These are phyloP conservation scores for Volvariella volvacea DNA, from an alignment of 1,284 basidiomycete genomes.

Conservation along the genomic window DNA sequence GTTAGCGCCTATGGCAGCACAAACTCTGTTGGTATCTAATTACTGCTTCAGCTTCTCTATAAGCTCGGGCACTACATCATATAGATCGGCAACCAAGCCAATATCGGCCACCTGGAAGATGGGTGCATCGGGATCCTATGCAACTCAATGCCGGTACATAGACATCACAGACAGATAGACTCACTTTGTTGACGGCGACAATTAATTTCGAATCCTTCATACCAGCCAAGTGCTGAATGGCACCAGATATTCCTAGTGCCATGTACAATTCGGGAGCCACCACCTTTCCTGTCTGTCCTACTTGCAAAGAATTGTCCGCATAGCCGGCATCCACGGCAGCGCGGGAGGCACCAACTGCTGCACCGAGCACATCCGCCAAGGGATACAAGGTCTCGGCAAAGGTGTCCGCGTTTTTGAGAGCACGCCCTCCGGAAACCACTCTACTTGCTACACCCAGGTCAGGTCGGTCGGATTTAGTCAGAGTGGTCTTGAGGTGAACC, in stretches of 20 bases:
- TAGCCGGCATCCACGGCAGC: slow-evolving; percentile 99
- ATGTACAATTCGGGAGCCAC: slow-evolving; percentile 95
- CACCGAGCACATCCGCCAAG: slow-evolving; percentile 88
- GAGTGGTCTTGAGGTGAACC: slow-evolving; percentile 76
- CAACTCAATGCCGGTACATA: slow-evolving; percentile 6
- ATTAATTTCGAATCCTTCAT: slow-evolving; percentile 99
- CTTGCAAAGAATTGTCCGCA: slow-evolving; percentile 96
- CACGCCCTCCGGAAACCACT: slow-evolving; percentile 94
- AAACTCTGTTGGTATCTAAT: slow-evolving; percentile 4
- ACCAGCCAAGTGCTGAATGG: slow-evolving; percentile 97
- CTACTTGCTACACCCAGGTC: slow-evolving; percentile 86
- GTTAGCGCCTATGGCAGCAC: no score
- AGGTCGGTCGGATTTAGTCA: slow-evolving; percentile 90
- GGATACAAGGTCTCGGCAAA: slow-evolving; percentile 89
- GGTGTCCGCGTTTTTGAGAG: slow-evolving; percentile 91
- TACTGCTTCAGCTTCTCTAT: slow-evolving; percentile 75
- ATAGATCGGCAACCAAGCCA: slow-evolving; percentile 90
- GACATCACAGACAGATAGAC: slow-evolving; percentile 7
- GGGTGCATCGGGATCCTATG: slow-evolving; percentile 90
- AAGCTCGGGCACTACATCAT: slow-evolving; percentile 83
- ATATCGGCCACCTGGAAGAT: slow-evolving; percentile 99
- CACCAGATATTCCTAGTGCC: slow-evolving; percentile 95
- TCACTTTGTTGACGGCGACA: slow-evolving; percentile 95
- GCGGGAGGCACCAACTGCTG: slow-evolving; percentile 94
- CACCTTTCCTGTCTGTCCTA: slow-evolving; percentile 98